Base-by-base conservation (phyloP, 306 rosid genomes). In the Ceratonia siliqua region DNA sequence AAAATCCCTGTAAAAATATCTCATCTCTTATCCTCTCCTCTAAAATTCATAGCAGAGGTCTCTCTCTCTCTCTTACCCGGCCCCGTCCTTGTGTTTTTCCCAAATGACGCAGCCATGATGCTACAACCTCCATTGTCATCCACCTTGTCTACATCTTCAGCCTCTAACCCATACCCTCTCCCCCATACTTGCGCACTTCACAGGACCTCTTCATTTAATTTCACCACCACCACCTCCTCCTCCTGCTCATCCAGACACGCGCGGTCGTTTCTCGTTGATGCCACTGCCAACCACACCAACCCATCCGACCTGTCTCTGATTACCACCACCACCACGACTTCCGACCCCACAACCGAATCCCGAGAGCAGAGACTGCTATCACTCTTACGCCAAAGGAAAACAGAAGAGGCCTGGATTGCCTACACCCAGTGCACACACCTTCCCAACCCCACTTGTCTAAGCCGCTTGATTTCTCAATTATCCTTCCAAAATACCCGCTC, bases 371-470 rank as follows among this genome's bases (percentile, higher is more conserved):
- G 56, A 17, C 93, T 94, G 10, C 73, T 91, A 5, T 4, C 75
- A 1, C 94, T 91, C 39, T 84, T 94, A 42, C 98, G 96, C 18
- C 90, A 88, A 54, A 64, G 91, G 8, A 91, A 89, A 78, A 94
- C 97, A 2, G 97, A 94, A 4, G 91, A 94, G 17, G 98, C 97
- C 2, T 94, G 98, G 98, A 33, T 72, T 15, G 59, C 76, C 4
- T 94, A 94, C 81, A 64, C 90, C 43, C 81, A 81, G 12, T 82
- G 30, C 32, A 0, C 88, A 3, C 87, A 83, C 20, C 87, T 94
- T 38, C 98, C 98, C 0, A 88, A 73, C 71, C 76, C 97, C 75
- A 87, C 96, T 32, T 91, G 96, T 56, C 96, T 94, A 12, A 91
- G 97, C 78, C 96, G 97, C 22, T 82, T 94, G 53, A 85, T 94